These are phyloP conservation scores for Colletotrichum sp. DNA, from an alignment of 2,329 filamentous ascomycete genomes.

Conservation along the genomic window DNA sequence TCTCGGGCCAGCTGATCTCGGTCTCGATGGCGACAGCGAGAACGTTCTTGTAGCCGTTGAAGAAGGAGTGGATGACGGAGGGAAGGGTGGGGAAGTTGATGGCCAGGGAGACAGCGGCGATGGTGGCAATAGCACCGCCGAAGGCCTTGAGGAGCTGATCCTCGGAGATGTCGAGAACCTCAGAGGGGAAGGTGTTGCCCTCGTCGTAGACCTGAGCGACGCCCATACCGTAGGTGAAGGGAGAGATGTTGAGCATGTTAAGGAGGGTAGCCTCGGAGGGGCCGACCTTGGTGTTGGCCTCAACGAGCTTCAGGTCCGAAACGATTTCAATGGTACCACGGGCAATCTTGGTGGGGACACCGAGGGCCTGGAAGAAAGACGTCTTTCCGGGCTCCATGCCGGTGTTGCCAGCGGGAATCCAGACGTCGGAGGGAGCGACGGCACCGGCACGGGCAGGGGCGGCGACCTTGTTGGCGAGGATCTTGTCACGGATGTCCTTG, in stretches of 20 bases:
- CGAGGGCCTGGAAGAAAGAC: constrained; percentile 99
- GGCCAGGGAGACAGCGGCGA: constrained; percentile 90
- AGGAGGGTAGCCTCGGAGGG: constrained; percentile 98
- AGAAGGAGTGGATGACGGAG: constrained; percentile 92
- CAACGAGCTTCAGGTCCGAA: constrained; percentile 95
- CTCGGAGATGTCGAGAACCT: constrained; percentile 92
- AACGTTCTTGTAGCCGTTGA: constrained; percentile 99
- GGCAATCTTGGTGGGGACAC: constrained; percentile 99
- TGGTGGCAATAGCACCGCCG: constrained; percentile 80
- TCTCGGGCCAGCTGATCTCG: constrained; percentile 93
- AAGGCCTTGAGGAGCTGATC: constrained; percentile 89
- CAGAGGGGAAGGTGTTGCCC: constrained; percentile 87
- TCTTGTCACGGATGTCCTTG: constrained; percentile 91
- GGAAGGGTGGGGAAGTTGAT: constrained; percentile 95
- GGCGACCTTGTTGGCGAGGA: constrained; percentile 95
- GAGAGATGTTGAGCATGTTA: constrained; percentile 99
- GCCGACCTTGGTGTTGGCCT: constrained; percentile 92
- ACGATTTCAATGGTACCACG: constrained; percentile 99
- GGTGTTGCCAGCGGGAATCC: constrained; percentile 96
- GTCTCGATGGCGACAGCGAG: constrained; percentile 89
- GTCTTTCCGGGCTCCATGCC: constrained; percentile 99
- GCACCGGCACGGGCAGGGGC: constrained; percentile 98
- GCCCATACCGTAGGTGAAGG: constrained; percentile 99
- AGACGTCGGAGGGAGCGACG: constrained; percentile 91
- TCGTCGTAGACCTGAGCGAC: constrained; percentile 96